Percentiles rank a stretch among this genome's conserved stretches.
These are phyloP conservation scores for Cercophora newfieldiana DNA, from an alignment of 495 filamentous ascomycete species.

Conservation along the genomic window DNA sequence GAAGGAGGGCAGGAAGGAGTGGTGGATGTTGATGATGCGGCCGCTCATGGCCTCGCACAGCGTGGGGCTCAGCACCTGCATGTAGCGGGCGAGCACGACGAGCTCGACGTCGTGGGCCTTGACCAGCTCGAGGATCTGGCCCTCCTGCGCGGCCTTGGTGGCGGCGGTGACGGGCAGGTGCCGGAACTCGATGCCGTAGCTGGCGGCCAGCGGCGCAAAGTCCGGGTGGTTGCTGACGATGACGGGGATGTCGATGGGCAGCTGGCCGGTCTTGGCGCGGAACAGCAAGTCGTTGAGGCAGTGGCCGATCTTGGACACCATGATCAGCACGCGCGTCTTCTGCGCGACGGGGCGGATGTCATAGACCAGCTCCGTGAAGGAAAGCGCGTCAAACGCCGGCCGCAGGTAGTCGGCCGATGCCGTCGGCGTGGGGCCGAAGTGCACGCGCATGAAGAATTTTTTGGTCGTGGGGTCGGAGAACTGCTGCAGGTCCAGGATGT, in stretches of 20 bases:
- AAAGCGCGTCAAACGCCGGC: conserved; percentile 55
- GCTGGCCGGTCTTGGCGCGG: conserved; percentile 61
- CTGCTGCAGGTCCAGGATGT: conserved; percentile 73
- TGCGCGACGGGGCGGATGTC: conserved; percentile 59
- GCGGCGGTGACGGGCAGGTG: conserved; percentile 71
- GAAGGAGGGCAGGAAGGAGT: conserved; percentile 75
- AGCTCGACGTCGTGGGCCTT: conserved; percentile 64
- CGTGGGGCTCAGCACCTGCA: conserved; percentile 75
- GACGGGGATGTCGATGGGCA: conserved; percentile 67
- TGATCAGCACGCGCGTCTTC: conserved; percentile 71
- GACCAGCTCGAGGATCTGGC: conserved; percentile 63
- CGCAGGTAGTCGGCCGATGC: conserved; percentile 46
- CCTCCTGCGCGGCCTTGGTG: conserved; percentile 69
- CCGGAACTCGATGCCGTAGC: conserved; percentile 70
- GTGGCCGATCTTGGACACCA: conserved; percentile 80
- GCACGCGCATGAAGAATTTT: conserved; percentile 78
- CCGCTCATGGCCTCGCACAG: conserved; percentile 71
- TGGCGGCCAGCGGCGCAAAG: conserved; percentile 63
- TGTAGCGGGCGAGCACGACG: conserved; percentile 76
- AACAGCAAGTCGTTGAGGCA: conserved; percentile 80
- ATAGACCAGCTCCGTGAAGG: conserved; percentile 55
- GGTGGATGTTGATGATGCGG: conserved; percentile 80
- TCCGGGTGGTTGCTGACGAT: conserved; percentile 75
- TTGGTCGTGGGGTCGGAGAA: conserved; percentile 65
- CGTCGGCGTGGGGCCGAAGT: conserved; percentile 56